These are phyloP conservation scores for Acanthamoeba rhysodes DNA, from an alignment of 208 protist species.

Conservation along the genomic window DNA sequence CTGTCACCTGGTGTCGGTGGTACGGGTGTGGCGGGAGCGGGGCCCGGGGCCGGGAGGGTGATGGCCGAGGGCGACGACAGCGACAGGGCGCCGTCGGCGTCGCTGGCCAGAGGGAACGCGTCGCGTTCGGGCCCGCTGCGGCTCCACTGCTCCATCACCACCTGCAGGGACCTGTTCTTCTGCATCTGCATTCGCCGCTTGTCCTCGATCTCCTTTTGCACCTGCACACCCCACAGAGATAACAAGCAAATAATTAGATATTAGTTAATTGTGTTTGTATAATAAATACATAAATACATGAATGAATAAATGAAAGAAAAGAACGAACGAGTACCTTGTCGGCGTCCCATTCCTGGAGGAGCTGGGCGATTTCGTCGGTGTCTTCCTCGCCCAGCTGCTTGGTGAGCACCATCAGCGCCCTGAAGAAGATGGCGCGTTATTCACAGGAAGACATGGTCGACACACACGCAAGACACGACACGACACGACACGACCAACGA, in stretches of 20 bases:
- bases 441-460: no score
- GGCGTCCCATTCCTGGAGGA: background rate
- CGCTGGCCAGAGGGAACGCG: background rate
- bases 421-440: background rate
- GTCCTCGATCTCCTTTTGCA: constrained; percentile 29
- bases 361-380: constrained; percentile 6
- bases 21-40: no score
- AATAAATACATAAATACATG: no score
- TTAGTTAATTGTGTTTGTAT: no score
- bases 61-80: background rate
- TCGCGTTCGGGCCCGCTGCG: background rate
- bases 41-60: background rate
- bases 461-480: background rate
- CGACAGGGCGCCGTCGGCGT: background rate
- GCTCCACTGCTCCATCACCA: constrained; percentile 20
- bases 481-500: background rate
- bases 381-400: constrained; percentile 23
- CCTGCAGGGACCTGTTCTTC: constrained; percentile 11
- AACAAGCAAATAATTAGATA: background rate
- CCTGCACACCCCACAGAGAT: background rate
- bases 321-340: background rate
- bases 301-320: no score
- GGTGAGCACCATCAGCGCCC: background rate
- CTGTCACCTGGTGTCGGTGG: no score
- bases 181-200: background rate